phyloP scores from a whole-genome alignment of 2,329 filamentous ascomycete genomes.

The Aspergillus calidoustus region DNA sequence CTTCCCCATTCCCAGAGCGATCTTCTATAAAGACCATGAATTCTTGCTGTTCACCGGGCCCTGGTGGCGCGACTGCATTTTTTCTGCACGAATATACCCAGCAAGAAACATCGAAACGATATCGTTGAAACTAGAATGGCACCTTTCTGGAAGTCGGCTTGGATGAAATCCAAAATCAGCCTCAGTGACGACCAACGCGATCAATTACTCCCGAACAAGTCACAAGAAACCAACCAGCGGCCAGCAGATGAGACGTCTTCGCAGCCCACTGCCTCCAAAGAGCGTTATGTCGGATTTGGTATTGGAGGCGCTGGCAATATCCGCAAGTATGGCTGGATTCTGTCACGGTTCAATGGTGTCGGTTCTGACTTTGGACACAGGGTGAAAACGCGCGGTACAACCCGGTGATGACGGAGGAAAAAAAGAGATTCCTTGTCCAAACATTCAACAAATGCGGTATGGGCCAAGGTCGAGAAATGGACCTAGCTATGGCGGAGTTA shows the following conservation, averaged over 20 bases:
- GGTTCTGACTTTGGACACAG: background rate
- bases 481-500: background rate
- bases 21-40: background rate
- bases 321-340: slow-evolving; percentile 11
- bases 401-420: background rate
- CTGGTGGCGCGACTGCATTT: background rate
- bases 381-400: slow-evolving; percentile 2
- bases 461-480: background rate
- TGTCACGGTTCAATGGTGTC: background rate
- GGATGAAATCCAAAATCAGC: slow-evolving; percentile 9
- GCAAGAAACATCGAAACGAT: too few relatives aligned
- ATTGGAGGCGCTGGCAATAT: slow-evolving; percentile 19
- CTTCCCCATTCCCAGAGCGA: too few relatives aligned
- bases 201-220: slow-evolving; percentile 6
- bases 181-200: slow-evolving; percentile 15
- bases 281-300: slow-evolving; percentile 15
- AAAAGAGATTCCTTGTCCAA: background rate
- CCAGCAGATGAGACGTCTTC: background rate
- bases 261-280: background rate
- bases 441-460: background rate
- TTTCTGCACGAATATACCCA: background rate
- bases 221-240: background rate
- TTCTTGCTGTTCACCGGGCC: background rate
- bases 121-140: slow-evolving; percentile 1
- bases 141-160: slow-evolving; percentile 17